Conservation (phyloP, 2,329 filamentous ascomycete genomes). For the Bipolaris oryzae region DNA sequence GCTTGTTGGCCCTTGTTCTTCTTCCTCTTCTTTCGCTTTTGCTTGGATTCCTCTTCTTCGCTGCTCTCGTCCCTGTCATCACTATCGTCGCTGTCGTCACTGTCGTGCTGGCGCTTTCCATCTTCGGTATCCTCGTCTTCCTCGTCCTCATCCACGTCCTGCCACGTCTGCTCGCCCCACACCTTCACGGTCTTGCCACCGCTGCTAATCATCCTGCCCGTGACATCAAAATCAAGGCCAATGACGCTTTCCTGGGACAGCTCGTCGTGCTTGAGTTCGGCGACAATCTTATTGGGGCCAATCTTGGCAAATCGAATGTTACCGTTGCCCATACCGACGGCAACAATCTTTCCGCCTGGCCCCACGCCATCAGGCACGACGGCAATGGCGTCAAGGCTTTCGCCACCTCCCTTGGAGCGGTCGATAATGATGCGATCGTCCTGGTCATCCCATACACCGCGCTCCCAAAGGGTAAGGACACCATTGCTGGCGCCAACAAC, state of each 20-base stretch:
- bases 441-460: constrained; percentile 93
- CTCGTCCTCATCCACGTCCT: constrained; percentile 56
- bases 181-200: constrained; percentile 87
- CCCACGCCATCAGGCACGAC: constrained; percentile 73
- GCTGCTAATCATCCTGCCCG: constrained; percentile 85
- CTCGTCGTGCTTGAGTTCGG: constrained; percentile 77
- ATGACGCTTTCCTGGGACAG: constrained; percentile 75
- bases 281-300: constrained; percentile 72
- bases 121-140: constrained; percentile 27
- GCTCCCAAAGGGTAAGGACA: constrained; percentile 90
- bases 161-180: constrained; percentile 75
- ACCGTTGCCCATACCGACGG: constrained; percentile 82
- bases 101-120: constrained; percentile 50
- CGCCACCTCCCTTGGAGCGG: constrained; percentile 65
- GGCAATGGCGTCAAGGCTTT: constrained; percentile 80
- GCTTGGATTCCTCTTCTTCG: constrained; percentile 52
- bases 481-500: constrained; percentile 80
- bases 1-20: constrained; percentile 45
- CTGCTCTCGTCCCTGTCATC: constrained; percentile 49
- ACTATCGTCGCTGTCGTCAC: constrained; percentile 45
- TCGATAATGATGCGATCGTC: constrained; percentile 86
- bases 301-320: constrained; percentile 77
- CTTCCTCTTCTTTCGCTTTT: constrained; percentile 54
- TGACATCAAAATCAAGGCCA: constrained; percentile 80
- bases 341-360: constrained; percentile 71